phyloP scores from a whole-genome alignment of 495 filamentous ascomycete species.

The Astrothelium macrocarpum region DNA sequence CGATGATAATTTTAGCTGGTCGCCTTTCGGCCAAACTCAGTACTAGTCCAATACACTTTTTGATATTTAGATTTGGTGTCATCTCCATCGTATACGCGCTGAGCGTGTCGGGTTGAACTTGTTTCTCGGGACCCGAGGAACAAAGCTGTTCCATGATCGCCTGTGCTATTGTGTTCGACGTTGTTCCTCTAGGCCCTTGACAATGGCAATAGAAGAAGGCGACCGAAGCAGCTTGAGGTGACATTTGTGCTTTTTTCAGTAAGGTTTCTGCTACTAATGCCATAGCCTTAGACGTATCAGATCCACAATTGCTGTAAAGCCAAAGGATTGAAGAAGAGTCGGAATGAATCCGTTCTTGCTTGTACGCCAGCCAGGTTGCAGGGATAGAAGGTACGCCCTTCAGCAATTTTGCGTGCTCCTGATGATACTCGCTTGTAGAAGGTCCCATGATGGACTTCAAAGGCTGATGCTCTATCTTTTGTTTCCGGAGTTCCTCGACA shows the following conservation, averaged over 20 bases:
- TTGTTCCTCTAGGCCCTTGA: constrained; percentile 24
- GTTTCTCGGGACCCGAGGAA: neutral
- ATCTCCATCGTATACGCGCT: neutral
- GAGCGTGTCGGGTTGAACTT: neutral
- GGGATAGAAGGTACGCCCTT: neutral
- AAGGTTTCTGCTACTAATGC: constrained; percentile 7
- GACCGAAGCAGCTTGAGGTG: constrained; percentile 27
- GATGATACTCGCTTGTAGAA: neutral
- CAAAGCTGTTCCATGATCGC: constrained; percentile 36
- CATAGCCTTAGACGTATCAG: constrained; percentile 1
- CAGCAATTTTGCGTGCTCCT: neutral
- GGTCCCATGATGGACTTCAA: neutral
- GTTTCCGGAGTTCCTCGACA: neutral
- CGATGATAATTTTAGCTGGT: constrained; percentile 14
- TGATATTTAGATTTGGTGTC: neutral
- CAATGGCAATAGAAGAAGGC: constrained; percentile 38
- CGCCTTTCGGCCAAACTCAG: neutral
- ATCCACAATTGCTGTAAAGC: constrained; percentile 8
- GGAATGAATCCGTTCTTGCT: neutral
- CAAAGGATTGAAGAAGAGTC: constrained; percentile 8
- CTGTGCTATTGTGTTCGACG: constrained; percentile 30
- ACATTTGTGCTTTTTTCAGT: neutral
- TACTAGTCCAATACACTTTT: constrained; percentile 1
- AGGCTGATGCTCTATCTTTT: neutral
- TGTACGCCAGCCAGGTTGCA: neutral